Base-by-base conservation (phyloP, 352 stramenopile genomes). In the Pythium rhizo-oryzae region DNA sequence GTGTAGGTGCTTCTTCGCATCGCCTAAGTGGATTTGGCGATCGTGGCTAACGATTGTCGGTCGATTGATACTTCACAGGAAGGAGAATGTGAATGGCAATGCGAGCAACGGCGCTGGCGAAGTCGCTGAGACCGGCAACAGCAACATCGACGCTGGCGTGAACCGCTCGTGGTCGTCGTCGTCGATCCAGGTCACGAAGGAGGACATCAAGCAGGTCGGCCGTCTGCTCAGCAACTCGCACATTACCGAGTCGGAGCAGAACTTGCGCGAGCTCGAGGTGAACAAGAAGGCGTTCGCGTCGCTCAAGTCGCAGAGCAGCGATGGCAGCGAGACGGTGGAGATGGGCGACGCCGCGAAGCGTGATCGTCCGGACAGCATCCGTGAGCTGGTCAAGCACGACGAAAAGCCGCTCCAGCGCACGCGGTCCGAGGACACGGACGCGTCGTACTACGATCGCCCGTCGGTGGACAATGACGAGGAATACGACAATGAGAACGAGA, bases 211-310 rank as follows among this genome's bases (percentile, higher is more conserved):
- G 52, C 71, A 84, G 47, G 74, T 94, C n/a, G 80, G 81, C 6
- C 66, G 77, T 6, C 57, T 92, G 58, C 65, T 94, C 8, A 87
- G 81, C 69, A 90, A 91, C 62, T 86, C 86, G 43, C 86, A 92
- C 72, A 94, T 94, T 64, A 78, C 73, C 69, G 84, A 94, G 56
- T 92, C 84, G 61, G 86, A 94, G 64, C 64, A 84, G 68, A 92
- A 92, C 46, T 46, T 94, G 67, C 84, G 84, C 30, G 78, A 90
- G 69, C 76, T 94, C 13, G 86, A 94, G 67, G 89, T 92, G 44
- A 92, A 81, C 70, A 87, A 86, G 59, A 87, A 89, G 62, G 80
- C 79, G 0, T 91, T 90, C 57, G 49, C 59, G 23, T 51, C 53
- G 55, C 54, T 65, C 24, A 72, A 63, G 46, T 65, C 75, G 8